A percentile compares a stretch with the other conserved stretches of the same genome.
Conservation (phyloP, 495 filamentous ascomycete genomes). For the Rusavskia elegans region DNA sequence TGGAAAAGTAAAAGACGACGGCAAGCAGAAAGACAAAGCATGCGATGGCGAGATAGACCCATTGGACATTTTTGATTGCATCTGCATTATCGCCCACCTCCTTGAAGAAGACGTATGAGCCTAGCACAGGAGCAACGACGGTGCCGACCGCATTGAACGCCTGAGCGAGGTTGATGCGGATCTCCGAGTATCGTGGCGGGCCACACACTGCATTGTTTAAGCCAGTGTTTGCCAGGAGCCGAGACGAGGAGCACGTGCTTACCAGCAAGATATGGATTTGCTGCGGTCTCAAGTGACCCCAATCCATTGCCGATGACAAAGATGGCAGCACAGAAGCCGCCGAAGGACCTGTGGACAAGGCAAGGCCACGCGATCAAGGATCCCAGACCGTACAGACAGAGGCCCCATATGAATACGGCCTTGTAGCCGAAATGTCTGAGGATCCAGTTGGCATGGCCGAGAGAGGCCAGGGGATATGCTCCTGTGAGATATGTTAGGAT, state of each 20-base stretch:
- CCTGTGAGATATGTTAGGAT: slow-evolving; percentile 8
- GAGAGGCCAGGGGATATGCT: slow-evolving; percentile 42
- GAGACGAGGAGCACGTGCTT: background rate
- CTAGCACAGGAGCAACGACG: slow-evolving; percentile 49
- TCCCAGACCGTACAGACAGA: slow-evolving; percentile 35
- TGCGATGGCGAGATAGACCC: slow-evolving; percentile 59
- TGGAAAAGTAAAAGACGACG: slow-evolving; percentile 25
- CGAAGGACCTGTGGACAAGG: slow-evolving; percentile 35
- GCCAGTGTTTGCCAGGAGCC: no score
- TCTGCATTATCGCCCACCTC: slow-evolving; percentile 30
- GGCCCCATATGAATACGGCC: slow-evolving; percentile 35
- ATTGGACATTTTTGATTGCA: slow-evolving; percentile 45
- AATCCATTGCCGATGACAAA: slow-evolving; percentile 42
- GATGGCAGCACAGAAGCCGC: slow-evolving; percentile 42
- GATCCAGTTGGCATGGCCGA: slow-evolving; percentile 43
- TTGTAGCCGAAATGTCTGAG: slow-evolving; percentile 38
- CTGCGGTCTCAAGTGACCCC: slow-evolving; percentile 37
- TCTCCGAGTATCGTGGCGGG: slow-evolving; percentile 33
- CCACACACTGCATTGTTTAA: slow-evolving; percentile 26
- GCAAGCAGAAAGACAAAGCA: slow-evolving; percentile 53
- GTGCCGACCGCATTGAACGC: slow-evolving; percentile 52
- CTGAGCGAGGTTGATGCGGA: slow-evolving; percentile 51
- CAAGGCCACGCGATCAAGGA: slow-evolving; percentile 39
- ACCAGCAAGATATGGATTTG: slow-evolving; percentile 40
- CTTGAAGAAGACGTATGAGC: slow-evolving; percentile 52